Evolutionary conservation across 169 alveolate species (phyloP), one percentile per base, ranked within the genome.

Genomic region (Eimeria necatrix): DNA sequence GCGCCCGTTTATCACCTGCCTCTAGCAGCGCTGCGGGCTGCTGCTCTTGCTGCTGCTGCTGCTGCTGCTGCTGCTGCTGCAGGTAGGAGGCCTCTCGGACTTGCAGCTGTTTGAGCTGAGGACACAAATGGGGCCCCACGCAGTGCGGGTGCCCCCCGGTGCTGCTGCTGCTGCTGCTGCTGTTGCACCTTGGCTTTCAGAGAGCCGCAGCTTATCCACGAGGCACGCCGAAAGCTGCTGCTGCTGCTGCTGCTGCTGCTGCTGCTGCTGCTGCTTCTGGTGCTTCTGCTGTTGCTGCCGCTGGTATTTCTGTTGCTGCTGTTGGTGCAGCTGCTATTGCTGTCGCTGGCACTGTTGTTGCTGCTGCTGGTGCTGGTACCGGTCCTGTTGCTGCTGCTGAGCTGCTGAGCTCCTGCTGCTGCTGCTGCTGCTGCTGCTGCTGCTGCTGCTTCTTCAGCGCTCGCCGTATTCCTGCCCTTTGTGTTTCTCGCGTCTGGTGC

Each of bases 241-340:
- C 41, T 32, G 0, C 78, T 68, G 78, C 78, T 68, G 46, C 78
- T 6, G 78, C 78, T 7, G 5, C 78, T 68, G 78, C 78, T 68
- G 78, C 78, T 68, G 41, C 2, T 0, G 41, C n/a, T n/a, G 76
- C 76, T 64, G 76, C 46, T n/a, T n/a, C n/a, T n/a, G n/a, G n/a
- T n/a, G n/a, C n/a, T n/a, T n/a, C 41, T 32, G 41, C 41, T 32
- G 2, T 32, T 32, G 0, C 41, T 32, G 41, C 2, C 2, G 2
- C 41, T 32, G 41, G 41, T 2, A 32, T 32, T 32, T 0, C 41
- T 32, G 41, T 2, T 32, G 41, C 41, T 56, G 12, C 68, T 56
- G 20, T 14, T 56, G 64, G 64, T 56, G 64, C 2, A 2, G 41
- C 41, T 32, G 41, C 41, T 32, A 32, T 32, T 32, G 0, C 41